Evolutionary conservation across 768 basidiomycete species (phyloP), one percentile per base, ranked within the genome.

Genomic region (Amyloporia xantha): DNA sequence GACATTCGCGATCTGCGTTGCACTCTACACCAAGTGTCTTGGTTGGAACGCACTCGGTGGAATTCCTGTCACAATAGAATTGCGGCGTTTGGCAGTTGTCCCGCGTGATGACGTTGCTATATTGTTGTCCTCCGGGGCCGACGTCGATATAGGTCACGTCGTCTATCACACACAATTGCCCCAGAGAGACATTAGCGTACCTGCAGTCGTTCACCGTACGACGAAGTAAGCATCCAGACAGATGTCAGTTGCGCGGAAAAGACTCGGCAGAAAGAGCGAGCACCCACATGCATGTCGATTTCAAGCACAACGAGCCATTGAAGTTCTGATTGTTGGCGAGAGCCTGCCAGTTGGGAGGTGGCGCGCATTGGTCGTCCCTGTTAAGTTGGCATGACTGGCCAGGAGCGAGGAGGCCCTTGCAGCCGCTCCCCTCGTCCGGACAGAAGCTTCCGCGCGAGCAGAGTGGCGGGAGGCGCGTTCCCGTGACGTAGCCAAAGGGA

Each of bases 361-460:
- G 60, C 28, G 62, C 64, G 49, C 76, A 78, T 54, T 79, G 77
- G 37, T 77, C 81, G 59, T 86, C 84, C 35, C 84, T 66, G 50
- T 79, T 77, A 57, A 84, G 60, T 60, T 85, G 78, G 59, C 84
- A 86, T 0, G 66, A 27, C 5, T 60, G 64, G 0, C 81, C 82
- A 2, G 73, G 61, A 1, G 59, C 48, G 0, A 70, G 61, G 39
- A 76, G 62, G 4, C 60, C 54, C 27, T 66, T 58, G 60, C 84
- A 87, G 2, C 72, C 74, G 54, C 75, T 74, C 11, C 78, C 81
- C 57, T 84, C 79, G 55, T 87, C 84, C 1, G 82, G 82, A 55
- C 83, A 85, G 65, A 81, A 85, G n/a, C 66, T 62, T 6, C 74
- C 79, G 13, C 50, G 41, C 1, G 66, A 57, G 55, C 84, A 87